Base-by-base conservation (phyloP, 2,329 filamentous ascomycete species). In the Sporothrix luriei region DNA sequence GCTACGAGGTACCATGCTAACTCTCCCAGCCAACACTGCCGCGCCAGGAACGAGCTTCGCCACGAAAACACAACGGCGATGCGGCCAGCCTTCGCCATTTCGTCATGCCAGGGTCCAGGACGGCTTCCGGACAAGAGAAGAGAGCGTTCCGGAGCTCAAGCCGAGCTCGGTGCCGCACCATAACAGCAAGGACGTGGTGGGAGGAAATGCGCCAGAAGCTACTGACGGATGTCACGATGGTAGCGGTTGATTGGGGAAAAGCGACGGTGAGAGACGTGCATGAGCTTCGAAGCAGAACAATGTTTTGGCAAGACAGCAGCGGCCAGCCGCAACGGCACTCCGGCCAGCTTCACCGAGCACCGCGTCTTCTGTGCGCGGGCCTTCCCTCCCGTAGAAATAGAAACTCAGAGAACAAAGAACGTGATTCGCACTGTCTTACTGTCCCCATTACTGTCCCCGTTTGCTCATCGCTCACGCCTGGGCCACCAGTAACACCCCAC, bases 11-110 rank as follows among this genome's bases (percentile, higher is more conserved):
- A 67, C 55, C 55, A 19, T 38, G 64, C 68, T 70, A 67, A 52
- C 40, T 4, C 38, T 43, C 9, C 1, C 40, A 13, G 40, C 11
- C 11, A 16, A 16, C 40, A 43, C 40, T 10, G 5, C 33, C 33
- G 9, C 4, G 33, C 13, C 40, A 46, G 40, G 52, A 66, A 48
- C 55, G 19, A 40, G 54, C 54, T 33, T 59, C 54, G 43, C 55
- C 54, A 62, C 54, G 68, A 70, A 66, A 70, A 70, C 68, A 46
- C n/a, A 43, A 69, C 59, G 68, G 68, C 59, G 43, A 54, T 10
- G 54, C n/a, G 65, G 33, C 14, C 40, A 43, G 29, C 19, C n/a
- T 46, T 40, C 51, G 33, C 24, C 19, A 52, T 66, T 54, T 66
- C 64, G 49, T 21, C 33, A n/a, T 16, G 19, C 10, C 33, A 46